Percentiles rank a stretch among this genome's conserved stretches.
These are phyloP conservation scores for Ophioceras dolichostomum DNA, from an alignment of 2,329 filamentous ascomycete genomes.

Conservation along the genomic window DNA sequence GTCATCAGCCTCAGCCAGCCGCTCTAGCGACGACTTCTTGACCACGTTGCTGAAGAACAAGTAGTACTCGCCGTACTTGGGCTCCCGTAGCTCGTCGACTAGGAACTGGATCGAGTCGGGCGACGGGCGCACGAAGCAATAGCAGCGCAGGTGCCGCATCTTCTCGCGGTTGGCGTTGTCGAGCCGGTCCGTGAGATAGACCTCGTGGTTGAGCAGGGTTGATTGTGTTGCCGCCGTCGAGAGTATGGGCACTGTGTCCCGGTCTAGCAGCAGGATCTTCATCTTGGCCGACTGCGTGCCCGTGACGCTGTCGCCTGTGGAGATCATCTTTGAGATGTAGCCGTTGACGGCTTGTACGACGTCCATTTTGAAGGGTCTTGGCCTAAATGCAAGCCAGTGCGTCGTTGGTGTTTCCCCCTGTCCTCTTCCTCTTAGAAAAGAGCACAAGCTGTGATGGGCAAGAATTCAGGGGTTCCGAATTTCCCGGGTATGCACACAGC, in stretches of 20 bases:
- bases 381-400: too few species aligned
- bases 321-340: conserved; percentile 95
- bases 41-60: conserved; percentile 97
- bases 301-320: conserved; percentile 57
- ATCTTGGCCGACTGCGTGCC: conserved; percentile 73
- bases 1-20: conserved; percentile 90
- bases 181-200: conserved; percentile 93
- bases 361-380: conserved; percentile 56
- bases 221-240: conserved; percentile 96
- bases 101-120: conserved; percentile 85
- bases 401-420: too few species aligned
- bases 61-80: conserved; percentile 95
- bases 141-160: conserved; percentile 91
- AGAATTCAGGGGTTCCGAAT: too few species aligned
- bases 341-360: conserved; percentile 84
- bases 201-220: conserved; percentile 84
- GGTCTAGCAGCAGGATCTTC: conserved; percentile 93
- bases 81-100: conserved; percentile 90
- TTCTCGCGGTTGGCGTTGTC: conserved; percentile 87
- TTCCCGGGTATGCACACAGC: too few species aligned
- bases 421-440: too few species aligned
- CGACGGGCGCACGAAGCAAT: conserved; percentile 88
- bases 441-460: too few species aligned
- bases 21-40: conserved; percentile 90
- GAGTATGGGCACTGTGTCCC: conserved; percentile 85